Conservation (phyloP, 306 rosid genomes). For the Betula pendula region DNA sequence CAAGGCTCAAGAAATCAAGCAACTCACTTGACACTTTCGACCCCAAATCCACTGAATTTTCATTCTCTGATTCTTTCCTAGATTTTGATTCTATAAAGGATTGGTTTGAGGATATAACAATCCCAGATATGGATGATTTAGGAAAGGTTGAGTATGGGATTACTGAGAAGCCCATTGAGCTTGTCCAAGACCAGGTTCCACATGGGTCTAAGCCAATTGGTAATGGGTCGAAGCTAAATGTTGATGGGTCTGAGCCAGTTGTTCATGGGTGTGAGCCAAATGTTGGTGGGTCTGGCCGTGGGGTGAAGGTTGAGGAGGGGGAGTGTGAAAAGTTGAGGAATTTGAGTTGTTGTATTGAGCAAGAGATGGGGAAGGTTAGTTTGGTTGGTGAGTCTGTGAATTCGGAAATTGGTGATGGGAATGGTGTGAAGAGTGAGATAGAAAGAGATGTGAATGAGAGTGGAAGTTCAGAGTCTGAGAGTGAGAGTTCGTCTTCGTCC, state of each 20-base stretch:
- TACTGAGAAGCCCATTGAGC: not conserved
- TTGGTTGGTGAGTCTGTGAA: constrained; percentile 32
- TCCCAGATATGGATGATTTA: constrained; percentile 34
- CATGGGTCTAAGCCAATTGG: not conserved
- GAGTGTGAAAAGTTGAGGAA: constrained; percentile 24
- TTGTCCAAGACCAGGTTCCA: not conserved
- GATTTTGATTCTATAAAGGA: constrained; percentile 54
- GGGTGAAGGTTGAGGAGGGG: constrained; percentile 21
- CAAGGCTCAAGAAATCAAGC: constrained; percentile 28
- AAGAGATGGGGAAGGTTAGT: constrained; percentile 52
- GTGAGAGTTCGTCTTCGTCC: constrained; percentile 32
- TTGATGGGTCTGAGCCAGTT: constrained; percentile 14
- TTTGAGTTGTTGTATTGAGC: constrained; percentile 37
- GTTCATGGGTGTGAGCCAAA: constrained; percentile 13
- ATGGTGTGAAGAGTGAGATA: constrained; percentile 20
- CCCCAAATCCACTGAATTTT: constrained; percentile 27
- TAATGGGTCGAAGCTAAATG: not conserved
- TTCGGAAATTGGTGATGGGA: constrained; percentile 23
- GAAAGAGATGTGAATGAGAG: constrained; percentile 16
- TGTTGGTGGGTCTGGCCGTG: constrained; percentile 5
- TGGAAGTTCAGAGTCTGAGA: constrained; percentile 47
- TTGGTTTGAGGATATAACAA: constrained; percentile 38
- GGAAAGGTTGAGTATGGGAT: constrained; percentile 10
- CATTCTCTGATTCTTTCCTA: constrained; percentile 62
- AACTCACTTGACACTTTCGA: constrained; percentile 33